Base-by-base conservation (phyloP, 805 yeast genomes). In the Ascoidea tarda region DNA sequence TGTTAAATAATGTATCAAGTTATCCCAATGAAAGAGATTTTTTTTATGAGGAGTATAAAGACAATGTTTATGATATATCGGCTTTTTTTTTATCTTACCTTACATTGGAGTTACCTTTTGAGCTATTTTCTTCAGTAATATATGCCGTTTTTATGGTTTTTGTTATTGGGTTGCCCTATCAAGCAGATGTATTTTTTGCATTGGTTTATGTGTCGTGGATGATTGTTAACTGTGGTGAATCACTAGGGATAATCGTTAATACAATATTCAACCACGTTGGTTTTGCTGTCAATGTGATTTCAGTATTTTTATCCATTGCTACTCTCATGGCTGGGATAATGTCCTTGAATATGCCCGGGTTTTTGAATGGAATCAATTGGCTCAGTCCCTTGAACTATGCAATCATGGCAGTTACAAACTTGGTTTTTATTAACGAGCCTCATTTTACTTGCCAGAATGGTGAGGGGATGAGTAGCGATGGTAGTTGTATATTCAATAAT, bases 271-370 rank as follows among this genome's bases (percentile, higher is more conserved):
- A 71, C 49, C 88, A 87, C 59, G 76, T 87, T 38, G 96, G 96
- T 0, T 78, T 87, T 60, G 95, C 93, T 0, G 81, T 86, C 16
- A 86, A 84, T 62, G 67, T 85, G 3, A 79, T 88, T 44, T 77
- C 90, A 0, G 74, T 80, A 6, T 63, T 84, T 33, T 68, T 85
- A 51, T 78, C 87, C 1, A 67, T 87, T 50, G 93, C 91, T 5
- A 78, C 84, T 5, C 78, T 84, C 59, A 84, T 88, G 93, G 85
- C 88, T 1, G 96, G 96, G 4, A 69, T 89, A 8, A 73, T 88
- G 81, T 84, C 96, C 0, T 69, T 87, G 59, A 71, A 81, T n/a
- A 78, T 88, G 83, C 84, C 84, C 31, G 68, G 66, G 1, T 79
- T 88, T 49, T 72, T 87, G 61, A 73, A 73, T 56, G 95, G 81